Evolutionary conservation across 441 rosid species (phyloP), one percentile per base, ranked within the genome.

Genomic region (Pelargonium cotyledonis): DNA sequence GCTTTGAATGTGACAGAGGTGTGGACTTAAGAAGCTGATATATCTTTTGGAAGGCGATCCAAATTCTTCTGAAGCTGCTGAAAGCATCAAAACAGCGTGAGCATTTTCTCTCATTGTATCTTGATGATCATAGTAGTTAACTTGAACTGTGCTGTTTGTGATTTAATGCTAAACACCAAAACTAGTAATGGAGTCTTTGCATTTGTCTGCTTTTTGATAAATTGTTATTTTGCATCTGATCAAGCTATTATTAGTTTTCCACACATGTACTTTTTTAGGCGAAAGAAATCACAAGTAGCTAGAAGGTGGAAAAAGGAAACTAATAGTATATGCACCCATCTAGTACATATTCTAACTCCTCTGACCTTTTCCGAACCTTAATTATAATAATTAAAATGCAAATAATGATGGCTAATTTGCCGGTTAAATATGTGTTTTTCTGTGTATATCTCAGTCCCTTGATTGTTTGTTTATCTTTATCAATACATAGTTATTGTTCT

Each of bases 1-100:
- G 10, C 19, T 18, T 57, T 57, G 62, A 18, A 57, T 57, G 9
- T 57, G 62, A 15, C 62, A 94, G 99, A 83, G 96, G 82, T 94
- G 91, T 43, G 94, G 96, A 71, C 83, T 91, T 61, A 94, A 86
- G 86, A 91, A 85, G 90, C 83, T 88, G 75, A 86, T 94, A 38
- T 94, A 89, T 86, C 82, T 91, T 46, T 85, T 91, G 68, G 99
- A 91, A 85, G 97, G 99, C 74, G 95, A 94, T 69, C 95, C 94
- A 53, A 86, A 94, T 82, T 73, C 75, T 26, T 94, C 79, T 51
- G 94, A 91, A 74, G 91, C 95, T 76, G 85, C 97, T 67, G 99
- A 89, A 77, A 94, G 96, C 83, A 84, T 89, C 72, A 91, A 94
- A 72, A 91, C 99, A 23, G 97, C 92, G 92, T 89, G 83, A 84